Base-by-base conservation (phyloP, 169 alveolate species). In the Plasmodium falciparum region DNA sequence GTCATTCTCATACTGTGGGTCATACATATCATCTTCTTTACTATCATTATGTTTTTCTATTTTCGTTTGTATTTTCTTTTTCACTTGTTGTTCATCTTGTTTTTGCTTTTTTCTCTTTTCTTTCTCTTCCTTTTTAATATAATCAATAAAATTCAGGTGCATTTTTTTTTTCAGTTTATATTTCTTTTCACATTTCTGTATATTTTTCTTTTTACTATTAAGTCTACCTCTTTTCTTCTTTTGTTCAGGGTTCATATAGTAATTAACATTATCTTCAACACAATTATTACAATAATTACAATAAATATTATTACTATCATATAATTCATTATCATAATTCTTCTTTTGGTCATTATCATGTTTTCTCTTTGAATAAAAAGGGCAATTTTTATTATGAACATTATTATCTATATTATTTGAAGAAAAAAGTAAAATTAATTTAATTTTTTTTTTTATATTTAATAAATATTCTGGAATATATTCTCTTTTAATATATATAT, bases 401-500 rank as follows among this genome's bases (percentile, higher is more conserved):
- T 22, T 20, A 52, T 39, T 20, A 52, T 39, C 54, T 11, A 11
- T 58, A 62, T 33, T 59, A 50, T 2, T 49, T 6, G 67, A 66
- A 39, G 47, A 47, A 67, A 78, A 78, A 50, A 15, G 65, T 45
- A 78, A 66, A 66, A 78, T 66, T 15, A 78, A 45, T 33, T 66
- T 78, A 50, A 78, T 78, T 65, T 78, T 78, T 22, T 66, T 66
- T 58, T 58, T 58, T 13, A 78, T n/a, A 78, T 66, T 43, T 63
- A 78, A 58, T 71, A 78, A 78, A 22, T 78, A 43, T 7, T 66
- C 24, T 24, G 89, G 89, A 66, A 78, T 20, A 58, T 17, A 66
- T 9, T 78, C 47, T 45, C 76, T 78, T 58, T 78, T 78, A 63
- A 78, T 39, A 61, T 78, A 78, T 20, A 78, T 69, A 33, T 58